These are phyloP conservation scores for Linum lewisii DNA, from an alignment of 345 rosid species.

Conservation along the genomic window DNA sequence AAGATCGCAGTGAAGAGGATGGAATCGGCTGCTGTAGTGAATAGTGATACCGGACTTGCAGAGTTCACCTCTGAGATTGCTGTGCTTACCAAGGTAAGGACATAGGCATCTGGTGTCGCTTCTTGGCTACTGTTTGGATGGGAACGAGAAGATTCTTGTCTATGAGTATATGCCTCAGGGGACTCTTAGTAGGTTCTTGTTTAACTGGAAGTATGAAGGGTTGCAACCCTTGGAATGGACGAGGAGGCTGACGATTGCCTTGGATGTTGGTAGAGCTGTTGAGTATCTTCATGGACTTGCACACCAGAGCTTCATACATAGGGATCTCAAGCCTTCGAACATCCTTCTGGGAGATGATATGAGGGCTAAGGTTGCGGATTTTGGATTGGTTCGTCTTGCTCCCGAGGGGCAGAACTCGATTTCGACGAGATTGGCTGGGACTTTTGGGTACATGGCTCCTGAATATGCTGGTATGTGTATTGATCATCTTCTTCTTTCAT, in stretches of 20 bases:
- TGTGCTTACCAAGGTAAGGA: conserved; percentile 74
- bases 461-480: conserved; percentile 73
- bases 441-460: conserved; percentile 97
- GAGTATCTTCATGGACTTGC: conserved; percentile 87
- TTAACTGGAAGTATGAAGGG: conserved; percentile 43
- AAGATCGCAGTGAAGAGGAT: conserved; percentile 83
- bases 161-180: conserved; percentile 96
- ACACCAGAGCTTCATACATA: conserved; percentile 81
- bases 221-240: conserved; percentile 59
- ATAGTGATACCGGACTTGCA: conserved; percentile 60
- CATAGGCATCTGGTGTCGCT: conserved; percentile 90
- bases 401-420: conserved; percentile 82
- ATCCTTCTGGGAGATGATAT: conserved; percentile 86
- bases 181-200: conserved; percentile 64
- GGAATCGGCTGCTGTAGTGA: conserved; percentile 45
- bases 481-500: too few relatives aligned
- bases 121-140: conserved; percentile 69
- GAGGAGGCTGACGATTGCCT: conserved; percentile 65
- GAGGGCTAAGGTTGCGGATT: conserved; percentile 95
- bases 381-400: conserved; percentile 79
- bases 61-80: conserved; percentile 89
- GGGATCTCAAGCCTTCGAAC: conserved; percentile 85
- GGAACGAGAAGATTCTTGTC: conserved; percentile 66
- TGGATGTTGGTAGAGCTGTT: conserved; percentile 85
- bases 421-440: conserved; percentile 89